Base-by-base conservation (phyloP, 2,329 filamentous ascomycete genomes). In the Fusarium incarnatum region DNA sequence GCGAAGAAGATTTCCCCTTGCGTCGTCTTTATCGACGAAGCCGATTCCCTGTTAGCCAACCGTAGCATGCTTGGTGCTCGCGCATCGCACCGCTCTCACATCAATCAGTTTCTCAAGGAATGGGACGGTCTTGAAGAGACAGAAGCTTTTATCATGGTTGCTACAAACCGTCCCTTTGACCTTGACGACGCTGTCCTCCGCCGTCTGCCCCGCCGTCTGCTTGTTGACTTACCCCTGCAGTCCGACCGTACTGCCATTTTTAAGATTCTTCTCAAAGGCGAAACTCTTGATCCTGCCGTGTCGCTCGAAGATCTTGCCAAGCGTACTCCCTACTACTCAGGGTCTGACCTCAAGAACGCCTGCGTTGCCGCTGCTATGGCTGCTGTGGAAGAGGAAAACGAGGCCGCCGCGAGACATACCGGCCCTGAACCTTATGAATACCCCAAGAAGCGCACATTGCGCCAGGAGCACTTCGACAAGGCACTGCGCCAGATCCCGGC, bases 11-110 rank as follows among this genome's bases (percentile, higher is more conserved):
- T 98, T 10, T 91, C 92, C 3, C 96, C 96, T 0, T 94, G 94
- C 76, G 91, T 99, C 18, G 93, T 99, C 53, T 98, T 99, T 82
- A 94, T 99, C 67, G 96, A 99, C 76, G 96, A 99, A 81, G 96
- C 94, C 23, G 96, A 99, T 78, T 92, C 95, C 10, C 90, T 99
- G 49, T 92, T 99, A 59, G 93, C 93, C 27, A 91, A 92, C 18
- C 89, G 96, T 57, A 87, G 89, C 68, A 87, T 88, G 41, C 85
- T 86, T 25, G 86, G 87, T 63, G 90, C 89, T 72, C 86, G 92
- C 30, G 88, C 88, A 8, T 90, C 88, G 3, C 93, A 97, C 73
- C 89, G 94, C 52, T 95, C 98, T 78, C 91, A 96, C 57, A 94
- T 98, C 79, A 99, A 98, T 77, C 95, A 99, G 80, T 98, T 98